Evolutionary conservation across 176 grass and related monocot genomes (phyloP).

Genomic region (Echinochloa phyllopogon): DNA sequence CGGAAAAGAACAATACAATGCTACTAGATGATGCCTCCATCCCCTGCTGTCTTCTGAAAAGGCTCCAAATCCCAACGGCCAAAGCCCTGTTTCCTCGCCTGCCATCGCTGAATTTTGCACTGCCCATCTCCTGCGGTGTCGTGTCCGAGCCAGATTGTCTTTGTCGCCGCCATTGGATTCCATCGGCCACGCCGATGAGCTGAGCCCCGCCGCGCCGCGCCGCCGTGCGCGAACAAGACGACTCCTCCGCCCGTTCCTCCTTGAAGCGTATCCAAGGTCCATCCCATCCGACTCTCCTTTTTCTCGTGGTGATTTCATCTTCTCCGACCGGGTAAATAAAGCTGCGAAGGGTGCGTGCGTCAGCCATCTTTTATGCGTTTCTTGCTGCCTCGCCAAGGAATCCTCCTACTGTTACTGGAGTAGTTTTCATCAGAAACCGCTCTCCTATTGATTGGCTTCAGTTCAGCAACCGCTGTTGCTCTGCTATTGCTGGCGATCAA

Average conservation of each 20-base stretch:
- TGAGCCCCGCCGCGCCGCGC: background rate
- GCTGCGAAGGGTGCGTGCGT: background rate
- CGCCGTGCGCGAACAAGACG: background rate
- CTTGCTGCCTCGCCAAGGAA: constrained; percentile 38
- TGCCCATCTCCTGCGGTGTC: background rate
- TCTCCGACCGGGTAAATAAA: background rate
- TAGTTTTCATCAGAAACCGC: constrained; percentile 2
- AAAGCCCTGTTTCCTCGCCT: background rate
- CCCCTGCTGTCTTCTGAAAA: background rate
- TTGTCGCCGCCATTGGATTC: background rate
- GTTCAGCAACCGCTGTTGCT: background rate
- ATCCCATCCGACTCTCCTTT: background rate
- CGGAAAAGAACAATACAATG: too few relatives aligned
- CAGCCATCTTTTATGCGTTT: constrained; percentile 39
- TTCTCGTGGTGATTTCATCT: background rate
- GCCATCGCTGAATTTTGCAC: background rate
- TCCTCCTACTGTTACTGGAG: background rate
- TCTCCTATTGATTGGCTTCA: background rate
- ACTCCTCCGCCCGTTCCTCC: background rate
- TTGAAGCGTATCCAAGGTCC: background rate
- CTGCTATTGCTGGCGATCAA: background rate
- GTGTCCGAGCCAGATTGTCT: background rate
- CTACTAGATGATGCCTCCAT: background rate
- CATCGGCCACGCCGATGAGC: background rate
- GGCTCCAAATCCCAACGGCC: background rate